A percentile compares a stretch with the other conserved stretches of the same genome.
Evolutionary conservation across 2,329 filamentous ascomycete species (phyloP).

Genomic region (Aspergillus persii): DNA sequence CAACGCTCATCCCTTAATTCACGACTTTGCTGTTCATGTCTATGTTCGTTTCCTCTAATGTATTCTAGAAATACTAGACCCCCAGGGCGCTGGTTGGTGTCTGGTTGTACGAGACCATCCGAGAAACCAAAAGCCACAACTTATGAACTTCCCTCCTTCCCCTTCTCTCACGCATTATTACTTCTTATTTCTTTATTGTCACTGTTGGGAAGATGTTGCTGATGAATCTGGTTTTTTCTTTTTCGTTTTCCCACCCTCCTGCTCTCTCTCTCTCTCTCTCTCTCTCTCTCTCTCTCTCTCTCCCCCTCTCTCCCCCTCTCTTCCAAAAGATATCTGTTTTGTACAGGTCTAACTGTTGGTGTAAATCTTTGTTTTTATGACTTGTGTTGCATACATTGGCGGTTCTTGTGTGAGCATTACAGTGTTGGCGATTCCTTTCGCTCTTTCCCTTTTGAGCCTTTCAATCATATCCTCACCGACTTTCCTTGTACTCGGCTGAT

Average conservation of each 20-base stretch:
- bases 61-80: conserved; percentile 13
- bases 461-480: conserved; percentile 7
- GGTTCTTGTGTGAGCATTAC: conserved; percentile 21
- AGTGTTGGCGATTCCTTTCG: conserved; percentile 8
- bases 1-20: background rate
- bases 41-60: conserved; percentile 13
- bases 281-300: too few species aligned
- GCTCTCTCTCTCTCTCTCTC: too few species aligned
- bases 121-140: conserved; percentile 3
- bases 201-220: background rate
- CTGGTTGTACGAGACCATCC: conserved; percentile 15
- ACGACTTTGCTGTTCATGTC: conserved; percentile 6
- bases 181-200: conserved; percentile 9
- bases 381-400: conserved; percentile 22
- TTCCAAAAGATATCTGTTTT: conserved; percentile 19
- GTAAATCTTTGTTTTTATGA: conserved; percentile 8
- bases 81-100: background rate
- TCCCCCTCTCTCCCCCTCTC: too few species aligned
- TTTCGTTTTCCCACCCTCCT: too few species aligned
- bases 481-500: conserved; percentile 4
- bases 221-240: background rate
- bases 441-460: conserved; percentile 10
- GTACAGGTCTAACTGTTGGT: conserved; percentile 20
- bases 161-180: conserved; percentile 3
- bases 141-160: background rate